phyloP scores from a whole-genome alignment of 805 yeast species.

The Ogataea ramenticola region DNA sequence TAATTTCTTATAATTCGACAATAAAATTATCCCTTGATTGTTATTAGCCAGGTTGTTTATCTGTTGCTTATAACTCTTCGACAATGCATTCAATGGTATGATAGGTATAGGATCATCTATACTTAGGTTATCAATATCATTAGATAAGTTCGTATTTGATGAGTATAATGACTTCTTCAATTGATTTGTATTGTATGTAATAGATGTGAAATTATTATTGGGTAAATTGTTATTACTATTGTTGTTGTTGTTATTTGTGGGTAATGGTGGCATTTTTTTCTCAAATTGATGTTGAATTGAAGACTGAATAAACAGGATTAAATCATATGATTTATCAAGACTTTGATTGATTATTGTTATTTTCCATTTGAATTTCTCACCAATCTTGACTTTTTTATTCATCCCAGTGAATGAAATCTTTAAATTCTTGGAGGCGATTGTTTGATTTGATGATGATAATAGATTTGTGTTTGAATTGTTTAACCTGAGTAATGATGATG shows the following conservation, averaged over 20 bases:
- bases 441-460: background rate
- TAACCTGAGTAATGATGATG: too few species aligned
- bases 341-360: conserved; percentile 61
- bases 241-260: conserved; percentile 6
- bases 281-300: conserved; percentile 27
- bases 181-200: background rate
- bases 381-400: conserved; percentile 56
- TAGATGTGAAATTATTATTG: conserved; percentile 1
- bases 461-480: background rate
- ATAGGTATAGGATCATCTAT: conserved; percentile 21
- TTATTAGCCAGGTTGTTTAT: conserved; percentile 23
- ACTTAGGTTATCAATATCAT: background rate
- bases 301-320: conserved; percentile 42
- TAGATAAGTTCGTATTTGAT: conserved; percentile 4
- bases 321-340: conserved; percentile 32
- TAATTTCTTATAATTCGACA: conserved; percentile 59
- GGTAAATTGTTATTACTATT: background rate
- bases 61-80: conserved; percentile 15
- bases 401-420: conserved; percentile 28
- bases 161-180: background rate
- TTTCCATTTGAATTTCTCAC: conserved; percentile 55
- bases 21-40: conserved; percentile 42
- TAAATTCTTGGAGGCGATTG: background rate
- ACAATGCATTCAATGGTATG: conserved; percentile 20
- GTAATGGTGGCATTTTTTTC: conserved; percentile 29